Conservation (phyloP, 176 grass and related monocot genomes). For the Metroxylon sagu region DNA sequence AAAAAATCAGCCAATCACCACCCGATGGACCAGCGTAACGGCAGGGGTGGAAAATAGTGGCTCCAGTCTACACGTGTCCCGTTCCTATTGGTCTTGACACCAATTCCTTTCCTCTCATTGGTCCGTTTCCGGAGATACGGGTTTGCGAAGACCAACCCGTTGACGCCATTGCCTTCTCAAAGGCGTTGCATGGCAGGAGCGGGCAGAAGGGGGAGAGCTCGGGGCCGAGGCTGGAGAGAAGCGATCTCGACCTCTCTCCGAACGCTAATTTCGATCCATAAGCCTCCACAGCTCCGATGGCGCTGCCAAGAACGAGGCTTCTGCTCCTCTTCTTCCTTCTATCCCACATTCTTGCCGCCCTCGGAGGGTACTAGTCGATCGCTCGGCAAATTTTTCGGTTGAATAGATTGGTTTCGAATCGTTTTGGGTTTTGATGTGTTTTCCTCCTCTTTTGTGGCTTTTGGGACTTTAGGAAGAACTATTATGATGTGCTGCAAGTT, state of each 20-base stretch:
- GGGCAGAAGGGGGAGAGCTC: background rate
- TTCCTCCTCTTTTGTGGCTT: background rate
- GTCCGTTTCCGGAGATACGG: conserved; percentile 9
- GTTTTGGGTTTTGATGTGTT: background rate
- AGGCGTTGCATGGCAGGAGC: too few relatives aligned
- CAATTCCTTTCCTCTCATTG: conserved; percentile 23
- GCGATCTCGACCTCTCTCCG: background rate
- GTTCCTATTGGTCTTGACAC: conserved; percentile 19
- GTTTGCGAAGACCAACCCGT: background rate
- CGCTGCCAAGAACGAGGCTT: conserved; percentile 24
- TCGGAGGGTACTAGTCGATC: conserved; percentile 23
- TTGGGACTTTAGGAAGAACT: conserved; percentile 56
- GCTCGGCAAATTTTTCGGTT: too few relatives aligned
- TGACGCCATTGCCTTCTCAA: background rate
- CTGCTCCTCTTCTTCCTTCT: conserved; percentile 24
- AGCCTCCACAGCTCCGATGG: conserved; percentile 17
- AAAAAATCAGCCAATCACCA: too few relatives aligned
- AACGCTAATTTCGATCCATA: background rate
- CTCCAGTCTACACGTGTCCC: background rate
- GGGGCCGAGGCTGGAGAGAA: background rate
- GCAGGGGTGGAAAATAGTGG: too few relatives aligned
- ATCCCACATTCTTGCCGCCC: conserved; percentile 13
- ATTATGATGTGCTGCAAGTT: conserved; percentile 89
- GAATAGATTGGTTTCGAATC: background rate
- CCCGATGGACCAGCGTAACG: too few relatives aligned